Evolutionary conservation across 2,329 filamentous ascomycete genomes (phyloP), one percentile per base, ranked within the genome.

Genomic region (Aureobasidium subglaciale): DNA sequence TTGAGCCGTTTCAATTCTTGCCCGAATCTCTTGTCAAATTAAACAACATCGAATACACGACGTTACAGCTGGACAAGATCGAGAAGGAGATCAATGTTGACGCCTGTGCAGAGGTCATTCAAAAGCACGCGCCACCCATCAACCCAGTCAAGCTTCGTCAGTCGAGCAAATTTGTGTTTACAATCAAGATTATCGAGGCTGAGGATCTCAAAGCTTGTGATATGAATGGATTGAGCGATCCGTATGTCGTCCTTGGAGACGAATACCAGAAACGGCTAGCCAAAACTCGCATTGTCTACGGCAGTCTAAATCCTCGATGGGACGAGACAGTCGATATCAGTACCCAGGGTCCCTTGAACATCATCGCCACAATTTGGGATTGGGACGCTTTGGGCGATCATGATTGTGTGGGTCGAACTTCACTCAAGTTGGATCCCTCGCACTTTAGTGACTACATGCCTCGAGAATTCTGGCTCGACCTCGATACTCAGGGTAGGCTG

Each of bases 191-290:
- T 58, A 91, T 99, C 24, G 93, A 99, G 71, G 93, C 89, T 8
- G 93, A 99, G 72, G 93, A 99, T 65, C 78, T 99, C 63, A 97
- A 97, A 72, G 90, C 93, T n/a, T 97, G 93, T 68, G 93, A 99
- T 70, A 85, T 95, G 63, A 95, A 88, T 64, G 93, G 93, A 32
- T 83, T 87, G 61, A 97, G 92, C 68, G 93, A 99, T 72, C 93
- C 93, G 0, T 99, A 99, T 66, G 90, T 99, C 27, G 92, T 99
- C 15, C 83, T 99, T 60, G 89, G 92, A 43, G 93, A 99, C 65
- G 93, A 99, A 70, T 97, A 96, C 67, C 92, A 97, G 70, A 97
- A 97, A 73, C 87, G 93, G 29, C 81, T 99, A 53, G 87, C 90
- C 61, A 97, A 97, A 74, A 97, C 92, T 18, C 85, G 92, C 61